Evolutionary conservation across 768 basidiomycete genomes (phyloP), one percentile per base, ranked within the genome.

Genomic region (Termitomyces sp.): DNA sequence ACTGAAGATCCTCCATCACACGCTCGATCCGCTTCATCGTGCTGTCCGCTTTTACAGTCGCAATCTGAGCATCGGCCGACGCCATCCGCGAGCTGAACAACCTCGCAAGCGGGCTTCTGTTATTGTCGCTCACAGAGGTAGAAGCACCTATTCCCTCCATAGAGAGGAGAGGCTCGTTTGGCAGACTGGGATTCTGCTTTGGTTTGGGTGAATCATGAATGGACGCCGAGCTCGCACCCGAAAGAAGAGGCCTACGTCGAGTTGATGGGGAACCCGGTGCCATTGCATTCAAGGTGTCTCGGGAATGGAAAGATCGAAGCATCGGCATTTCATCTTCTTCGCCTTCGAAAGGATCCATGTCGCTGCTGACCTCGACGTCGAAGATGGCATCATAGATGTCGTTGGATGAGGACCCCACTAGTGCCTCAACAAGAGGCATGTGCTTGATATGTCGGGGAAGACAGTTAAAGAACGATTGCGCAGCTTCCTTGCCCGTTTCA

Each of bases 331-430:
- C 83, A n/a, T 76, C 62, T 37, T 82, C 83, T 6, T 69, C 74
- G 13, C 79, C 80, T 4, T 71, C 72, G 61, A 87, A 85, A 27
- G 84, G 71, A 41, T 77, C 80, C 20, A 73, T 70, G 9, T 83
- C 78, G 34, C 71, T 67, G 4, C 70, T 67, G 22, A 79, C 65
- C 27, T 90, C 86, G 2, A 88, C 80, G 55, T 89, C 87, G 63
- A 94, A 92, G 43, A 93, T 88, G 1, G 88, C 88, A 51, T 88
- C 88, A 63, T 87, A 87, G 18, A 93, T 64, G 58, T 88, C 84
- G 53, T 77, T 80, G 16, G 83, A 77, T 16, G 83, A 75, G 6
- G 86, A 82, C 26, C 91, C 89, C n/a, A 91, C 80, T 16, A 94
- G 67, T 16, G 86, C 86, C 62, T 92, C 91, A 14, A 92, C 68